A percentile compares a stretch with the other conserved stretches of the same genome.
phyloP scores from a whole-genome alignment of 805 yeast genomes.

The Candida palmyrensis region DNA sequence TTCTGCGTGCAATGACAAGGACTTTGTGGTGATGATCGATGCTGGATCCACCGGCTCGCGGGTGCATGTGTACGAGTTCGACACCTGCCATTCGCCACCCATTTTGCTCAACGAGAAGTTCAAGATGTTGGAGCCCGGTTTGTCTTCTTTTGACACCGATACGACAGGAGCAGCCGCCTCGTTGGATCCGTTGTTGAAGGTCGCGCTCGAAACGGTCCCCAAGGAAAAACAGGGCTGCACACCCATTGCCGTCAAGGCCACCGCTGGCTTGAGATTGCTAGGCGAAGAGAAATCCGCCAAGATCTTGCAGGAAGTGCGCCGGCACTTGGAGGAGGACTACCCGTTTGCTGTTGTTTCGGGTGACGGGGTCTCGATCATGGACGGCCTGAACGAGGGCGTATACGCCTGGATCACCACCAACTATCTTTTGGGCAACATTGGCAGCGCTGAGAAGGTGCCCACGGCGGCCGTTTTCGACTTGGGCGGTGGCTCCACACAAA shows the following conservation, averaged over 20 bases:
- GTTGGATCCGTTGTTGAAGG: constrained; percentile 71
- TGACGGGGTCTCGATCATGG: constrained; percentile 90
- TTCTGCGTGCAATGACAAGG: constrained; percentile 32
- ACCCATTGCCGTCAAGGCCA: constrained; percentile 95
- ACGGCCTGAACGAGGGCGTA: constrained; percentile 96
- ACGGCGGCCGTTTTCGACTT: constrained; percentile 97
- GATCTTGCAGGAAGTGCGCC: constrained; percentile 72
- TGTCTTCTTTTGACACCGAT: constrained; percentile 79
- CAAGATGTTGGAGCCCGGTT: constrained; percentile 88
- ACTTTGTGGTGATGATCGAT: constrained; percentile 90
- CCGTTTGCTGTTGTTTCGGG: constrained; percentile 90
- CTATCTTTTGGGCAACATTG: constrained; percentile 90
- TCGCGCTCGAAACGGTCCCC: constrained; percentile 79
- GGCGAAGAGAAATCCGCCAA: constrained; percentile 70
- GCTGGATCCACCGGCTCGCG: constrained; percentile 98
- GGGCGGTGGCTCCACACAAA: constrained; percentile 98
- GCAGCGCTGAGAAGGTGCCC: constrained; percentile 64
- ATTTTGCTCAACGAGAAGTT: constrained; percentile 73
- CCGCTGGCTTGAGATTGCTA: constrained; percentile 88
- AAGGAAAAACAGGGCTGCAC: constrained; percentile 68
- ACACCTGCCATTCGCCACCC: constrained; percentile 83
- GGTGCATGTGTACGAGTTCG: constrained; percentile 89
- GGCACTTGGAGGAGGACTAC: constrained; percentile 69
- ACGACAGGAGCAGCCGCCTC: constrained; percentile 84
- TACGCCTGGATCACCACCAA: constrained; percentile 98